These are phyloP conservation scores for Leccinellum rugosiceps DNA, from an alignment of 768 basidiomycete genomes.

Conservation along the genomic window DNA sequence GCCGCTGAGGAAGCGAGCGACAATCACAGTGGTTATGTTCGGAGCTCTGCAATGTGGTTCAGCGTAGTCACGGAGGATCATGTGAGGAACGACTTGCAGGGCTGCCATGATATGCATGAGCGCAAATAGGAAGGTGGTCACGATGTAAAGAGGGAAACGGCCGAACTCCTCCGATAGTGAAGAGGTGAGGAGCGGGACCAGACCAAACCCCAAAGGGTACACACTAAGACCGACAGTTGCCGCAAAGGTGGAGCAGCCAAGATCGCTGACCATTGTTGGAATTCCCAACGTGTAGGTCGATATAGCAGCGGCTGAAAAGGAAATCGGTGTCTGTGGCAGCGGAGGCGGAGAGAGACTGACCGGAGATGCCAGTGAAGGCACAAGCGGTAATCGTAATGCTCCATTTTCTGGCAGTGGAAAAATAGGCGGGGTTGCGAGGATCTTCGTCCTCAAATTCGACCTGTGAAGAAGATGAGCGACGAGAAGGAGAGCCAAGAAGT, in stretches of 20 bases:
- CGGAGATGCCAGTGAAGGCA: constrained; percentile 31
- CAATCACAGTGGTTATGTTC: constrained; percentile 59
- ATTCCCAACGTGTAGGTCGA: constrained; percentile 56
- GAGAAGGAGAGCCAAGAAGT: not conserved
- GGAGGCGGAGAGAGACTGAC: constrained; percentile 16
- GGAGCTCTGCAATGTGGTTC: constrained; percentile 28
- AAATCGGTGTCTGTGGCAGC: not conserved
- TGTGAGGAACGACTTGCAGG: constrained; percentile 17
- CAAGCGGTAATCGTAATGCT: constrained; percentile 35
- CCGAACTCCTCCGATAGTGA: constrained; percentile 75
- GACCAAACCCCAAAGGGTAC: constrained; percentile 58
- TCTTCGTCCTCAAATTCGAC: constrained; percentile 41
- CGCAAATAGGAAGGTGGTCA: constrained; percentile 47
- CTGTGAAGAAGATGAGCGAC: constrained; percentile 19
- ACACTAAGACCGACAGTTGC: constrained; percentile 49
- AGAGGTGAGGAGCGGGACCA: constrained; percentile 63
- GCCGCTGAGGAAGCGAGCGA: constrained; percentile 64
- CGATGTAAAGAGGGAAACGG: constrained; percentile 55
- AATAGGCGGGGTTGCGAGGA: constrained; percentile 39
- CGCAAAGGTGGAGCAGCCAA: constrained; percentile 43
- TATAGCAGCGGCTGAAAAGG: constrained; percentile 42
- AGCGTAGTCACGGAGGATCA: not conserved
- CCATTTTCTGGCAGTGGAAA: constrained; percentile 41
- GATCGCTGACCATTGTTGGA: constrained; percentile 49
- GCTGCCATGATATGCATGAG: constrained; percentile 46